Base-by-base conservation (phyloP, 176 grass and related monocot species). In the Oryza brachyantha region DNA sequence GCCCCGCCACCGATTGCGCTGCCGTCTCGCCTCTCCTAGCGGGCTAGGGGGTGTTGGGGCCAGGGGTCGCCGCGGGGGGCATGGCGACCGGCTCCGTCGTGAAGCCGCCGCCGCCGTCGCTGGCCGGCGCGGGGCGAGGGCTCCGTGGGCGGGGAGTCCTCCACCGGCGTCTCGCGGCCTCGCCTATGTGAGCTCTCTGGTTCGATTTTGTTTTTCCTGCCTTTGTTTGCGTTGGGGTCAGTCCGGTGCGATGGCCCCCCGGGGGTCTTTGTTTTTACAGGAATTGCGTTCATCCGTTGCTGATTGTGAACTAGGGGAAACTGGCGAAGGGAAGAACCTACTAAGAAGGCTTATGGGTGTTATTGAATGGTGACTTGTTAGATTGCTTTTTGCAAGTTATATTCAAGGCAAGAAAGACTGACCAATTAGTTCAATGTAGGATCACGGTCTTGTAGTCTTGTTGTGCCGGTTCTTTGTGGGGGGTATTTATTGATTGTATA, bases 171-270 rank as follows among this genome's bases (percentile, higher is more conserved):
- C 27, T 84, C 26, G 86, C 86, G 11, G 70, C 86, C 21, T 76
- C 70, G 54, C 76, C 86, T 28, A 84, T 88, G 86, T 88, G 76
- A 88, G 86, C 28, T 16, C 7, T 25, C 77, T 75, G 8, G 27
- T 52, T 36, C 26, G 10, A 0, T 36, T 74, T 40, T 12, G 43
- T 13, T 10, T n/a, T n/a, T n/a, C n/a, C n/a, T n/a, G n/a, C 4
- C 17, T 8, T 13, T 25, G 57, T 29, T 36, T 36, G 26, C 14
- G 34, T 36, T 43, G 50, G 50, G 37, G 37, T 76, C 70, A 21
- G 5, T 9, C 74, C 14, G 42, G 42, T 45, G 42, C 32, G 7
- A 8, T 29, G 38, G 36, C 46, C 5, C 46, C 46, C 16, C 1
- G 48, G 29, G 32, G 7, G 48, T 61, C 68, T 7, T 40, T 12